Percentiles rank a stretch among this genome's conserved stretches.
These are phyloP conservation scores for Trichodelitschia bisporula DNA, from an alignment of 495 filamentous ascomycete genomes.

Conservation along the genomic window DNA sequence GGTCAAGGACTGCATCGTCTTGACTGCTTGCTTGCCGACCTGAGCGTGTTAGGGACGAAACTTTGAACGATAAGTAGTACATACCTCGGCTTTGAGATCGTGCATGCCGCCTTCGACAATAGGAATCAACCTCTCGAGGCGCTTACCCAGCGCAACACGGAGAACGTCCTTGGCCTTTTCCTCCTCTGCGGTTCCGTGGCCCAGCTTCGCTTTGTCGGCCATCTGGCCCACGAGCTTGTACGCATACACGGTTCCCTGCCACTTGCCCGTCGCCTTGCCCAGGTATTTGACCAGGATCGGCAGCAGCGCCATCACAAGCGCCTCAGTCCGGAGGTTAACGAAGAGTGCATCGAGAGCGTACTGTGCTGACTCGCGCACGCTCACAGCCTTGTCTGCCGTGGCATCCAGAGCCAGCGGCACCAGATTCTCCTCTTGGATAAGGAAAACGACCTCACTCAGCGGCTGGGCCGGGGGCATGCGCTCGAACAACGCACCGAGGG, in stretches of 20 bases:
- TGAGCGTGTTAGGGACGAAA: constrained; percentile 1
- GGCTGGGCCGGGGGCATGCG: constrained; percentile 55
- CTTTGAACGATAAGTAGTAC: constrained; percentile 1
- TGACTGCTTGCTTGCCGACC: constrained; percentile 61
- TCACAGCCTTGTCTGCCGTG: constrained; percentile 67
- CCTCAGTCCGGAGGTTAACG: constrained; percentile 49
- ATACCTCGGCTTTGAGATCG: constrained; percentile 72
- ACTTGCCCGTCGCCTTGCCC: constrained; percentile 61
- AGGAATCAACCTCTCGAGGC: constrained; percentile 73
- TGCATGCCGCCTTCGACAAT: constrained; percentile 87
- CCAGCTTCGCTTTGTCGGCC: constrained; percentile 78
- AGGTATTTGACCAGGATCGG: constrained; percentile 51
- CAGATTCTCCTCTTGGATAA: constrained; percentile 58
- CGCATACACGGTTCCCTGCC: constrained; percentile 83
- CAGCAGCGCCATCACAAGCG: constrained; percentile 53
- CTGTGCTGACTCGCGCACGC: constrained; percentile 75
- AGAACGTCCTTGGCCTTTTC: constrained; percentile 68
- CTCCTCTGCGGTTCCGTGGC: constrained; percentile 51
- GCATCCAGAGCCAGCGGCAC: constrained; percentile 55
- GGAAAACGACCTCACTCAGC: constrained; percentile 54
- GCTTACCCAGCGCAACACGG: constrained; percentile 76
- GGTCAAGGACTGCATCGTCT: constrained; percentile 76
- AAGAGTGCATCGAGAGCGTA: constrained; percentile 88
- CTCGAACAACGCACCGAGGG: constrained; percentile 82
- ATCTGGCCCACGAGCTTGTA: constrained; percentile 63